Conservation (phyloP, 805 yeast species). For the Ogataea saltuana region DNA sequence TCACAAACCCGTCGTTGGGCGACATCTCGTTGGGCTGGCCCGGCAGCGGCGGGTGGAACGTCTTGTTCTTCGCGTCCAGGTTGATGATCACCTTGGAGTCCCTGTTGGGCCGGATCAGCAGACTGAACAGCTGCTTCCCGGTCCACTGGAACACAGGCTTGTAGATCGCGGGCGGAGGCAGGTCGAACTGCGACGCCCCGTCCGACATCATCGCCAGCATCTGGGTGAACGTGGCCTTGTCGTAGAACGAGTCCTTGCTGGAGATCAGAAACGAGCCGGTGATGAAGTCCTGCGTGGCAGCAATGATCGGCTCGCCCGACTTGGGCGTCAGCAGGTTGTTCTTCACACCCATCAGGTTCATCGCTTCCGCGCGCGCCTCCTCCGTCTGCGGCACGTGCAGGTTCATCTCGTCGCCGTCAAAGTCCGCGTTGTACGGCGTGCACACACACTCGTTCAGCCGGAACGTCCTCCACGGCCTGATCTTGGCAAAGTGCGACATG, state of each 20-base stretch:
- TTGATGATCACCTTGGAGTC: conserved; percentile 80
- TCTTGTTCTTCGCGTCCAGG: conserved; percentile 91
- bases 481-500: conserved; percentile 91
- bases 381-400: conserved; percentile 98
- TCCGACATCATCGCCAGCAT: conserved; percentile 94
- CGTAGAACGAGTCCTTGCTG: conserved; percentile 90
- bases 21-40: conserved; percentile 91
- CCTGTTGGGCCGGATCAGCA: conserved; percentile 81
- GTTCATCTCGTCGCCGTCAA: conserved; percentile 99
- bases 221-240: conserved; percentile 81
- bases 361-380: conserved; percentile 99
- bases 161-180: conserved; percentile 93
- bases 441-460: conserved; percentile 98
- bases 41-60: conserved; percentile 72
- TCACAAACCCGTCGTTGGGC: conserved; percentile 92
- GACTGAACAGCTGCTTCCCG: conserved; percentile 91
- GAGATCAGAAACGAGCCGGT: conserved; percentile 94
- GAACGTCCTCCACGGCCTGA: conserved; percentile 97
- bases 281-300: conserved; percentile 99
- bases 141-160: conserved; percentile 95
- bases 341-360: conserved; percentile 96
- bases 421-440: conserved; percentile 98
- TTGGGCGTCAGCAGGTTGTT: conserved; percentile 93
- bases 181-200: conserved; percentile 80
- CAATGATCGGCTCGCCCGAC: conserved; percentile 98